Evolutionary conservation across 805 yeast species (phyloP).

Genomic region (Myxozyma neglecta): DNA sequence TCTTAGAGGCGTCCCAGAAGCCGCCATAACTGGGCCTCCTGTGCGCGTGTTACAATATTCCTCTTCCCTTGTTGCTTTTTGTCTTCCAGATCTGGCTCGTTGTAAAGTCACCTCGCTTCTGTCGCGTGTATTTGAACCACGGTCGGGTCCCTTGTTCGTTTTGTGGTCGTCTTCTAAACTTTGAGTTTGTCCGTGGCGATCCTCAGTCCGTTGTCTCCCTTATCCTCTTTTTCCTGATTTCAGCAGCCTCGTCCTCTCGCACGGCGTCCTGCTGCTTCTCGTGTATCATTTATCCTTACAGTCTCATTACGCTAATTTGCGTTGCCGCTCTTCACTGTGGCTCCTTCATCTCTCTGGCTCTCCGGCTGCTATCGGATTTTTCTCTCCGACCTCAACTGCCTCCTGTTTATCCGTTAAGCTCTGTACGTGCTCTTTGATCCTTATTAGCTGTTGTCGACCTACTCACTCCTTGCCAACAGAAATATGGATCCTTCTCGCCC

Average conservation of each 20-base stretch:
- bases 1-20: constrained; percentile 35
- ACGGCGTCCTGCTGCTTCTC: background rate
- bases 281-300: background rate
- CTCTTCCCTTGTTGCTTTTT: background rate
- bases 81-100: background rate
- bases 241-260: background rate
- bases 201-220: background rate
- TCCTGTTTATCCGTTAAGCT: constrained; percentile 14
- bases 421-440: background rate
- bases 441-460: background rate
- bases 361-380: constrained; percentile 27
- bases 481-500: constrained; percentile 28
- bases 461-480: background rate
- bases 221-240: background rate
- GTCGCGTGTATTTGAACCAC: background rate
- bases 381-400: constrained; percentile 7
- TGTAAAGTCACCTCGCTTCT: background rate
- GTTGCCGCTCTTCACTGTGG: constrained; percentile 20
- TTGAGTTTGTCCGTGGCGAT: too few species aligned
- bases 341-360: constrained; percentile 1
- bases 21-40: constrained; percentile 35
- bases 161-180: too few species aligned
- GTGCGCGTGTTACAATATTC: background rate
- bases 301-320: background rate
- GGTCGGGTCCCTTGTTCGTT: background rate